phyloP scores from a whole-genome alignment of 371 early-diverging fungal genomes.

The Mucor plumbeus region DNA sequence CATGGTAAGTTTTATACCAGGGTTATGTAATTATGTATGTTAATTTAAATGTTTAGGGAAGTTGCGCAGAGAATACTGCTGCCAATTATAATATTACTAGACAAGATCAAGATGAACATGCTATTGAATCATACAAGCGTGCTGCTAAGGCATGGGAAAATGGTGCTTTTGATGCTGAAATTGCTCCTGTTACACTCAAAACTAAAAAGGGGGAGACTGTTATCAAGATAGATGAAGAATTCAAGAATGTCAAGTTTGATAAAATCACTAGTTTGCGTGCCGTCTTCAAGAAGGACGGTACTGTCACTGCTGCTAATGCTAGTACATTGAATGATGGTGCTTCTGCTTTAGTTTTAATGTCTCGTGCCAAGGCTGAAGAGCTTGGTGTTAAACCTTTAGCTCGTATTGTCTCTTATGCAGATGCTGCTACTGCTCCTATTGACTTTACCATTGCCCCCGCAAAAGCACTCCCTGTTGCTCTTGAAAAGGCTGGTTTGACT shows the following conservation, averaged over 20 bases:
- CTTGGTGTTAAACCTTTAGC: slow-evolving; percentile 88
- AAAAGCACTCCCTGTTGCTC: slow-evolving; percentile 89
- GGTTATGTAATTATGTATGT: background rate
- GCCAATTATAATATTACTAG: slow-evolving; percentile 81
- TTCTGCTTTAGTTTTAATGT: slow-evolving; percentile 90
- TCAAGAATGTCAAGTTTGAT: slow-evolving; percentile 77
- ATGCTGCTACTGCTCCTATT: slow-evolving; percentile 86
- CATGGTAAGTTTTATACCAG: slow-evolving; percentile 24
- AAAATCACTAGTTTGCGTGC: slow-evolving; percentile 61
- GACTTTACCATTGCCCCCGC: slow-evolving; percentile 96
- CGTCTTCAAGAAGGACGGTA: slow-evolving; percentile 73
- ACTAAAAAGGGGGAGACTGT: slow-evolving; percentile 74
- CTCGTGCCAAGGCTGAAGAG: slow-evolving; percentile 74
- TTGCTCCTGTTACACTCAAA: slow-evolving; percentile 85
- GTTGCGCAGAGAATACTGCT: slow-evolving; percentile 93
- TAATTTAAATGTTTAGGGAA: slow-evolving; percentile 71
- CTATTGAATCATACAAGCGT: slow-evolving; percentile 83
- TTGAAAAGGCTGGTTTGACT: slow-evolving; percentile 76
- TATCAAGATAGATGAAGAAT: slow-evolving; percentile 87
- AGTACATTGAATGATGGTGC: slow-evolving; percentile 97
- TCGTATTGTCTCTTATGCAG: slow-evolving; percentile 75
- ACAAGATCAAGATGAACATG: slow-evolving; percentile 90
- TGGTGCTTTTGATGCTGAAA: slow-evolving; percentile 82
- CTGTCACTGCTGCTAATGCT: slow-evolving; percentile 96
- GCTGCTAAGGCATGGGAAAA: slow-evolving; percentile 84